A percentile compares a stretch with the other conserved stretches of the same genome.
phyloP scores from a whole-genome alignment of 2,329 filamentous ascomycete genomes.

The Hymenoscyphus salicellus region DNA sequence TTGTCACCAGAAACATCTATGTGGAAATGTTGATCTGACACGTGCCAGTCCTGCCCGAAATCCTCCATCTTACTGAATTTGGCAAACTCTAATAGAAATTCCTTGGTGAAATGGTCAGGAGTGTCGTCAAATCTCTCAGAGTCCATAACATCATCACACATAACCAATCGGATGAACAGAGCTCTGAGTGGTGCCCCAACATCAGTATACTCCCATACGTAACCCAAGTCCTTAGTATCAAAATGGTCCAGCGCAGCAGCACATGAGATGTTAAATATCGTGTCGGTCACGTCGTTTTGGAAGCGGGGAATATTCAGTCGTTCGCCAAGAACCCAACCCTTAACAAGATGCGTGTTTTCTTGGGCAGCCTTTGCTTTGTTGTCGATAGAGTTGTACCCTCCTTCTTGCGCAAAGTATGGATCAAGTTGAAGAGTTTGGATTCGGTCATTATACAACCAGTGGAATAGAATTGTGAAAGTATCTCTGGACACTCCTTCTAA shows the following conservation, averaged over 20 bases:
- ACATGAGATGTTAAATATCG: neutral
- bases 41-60: too few species aligned
- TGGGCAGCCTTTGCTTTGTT: neutral
- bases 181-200: neutral
- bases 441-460: neutral
- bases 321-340: neutral
- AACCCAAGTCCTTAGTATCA: neutral
- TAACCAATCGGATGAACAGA: neutral
- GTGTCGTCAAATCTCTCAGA: neutral
- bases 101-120: neutral
- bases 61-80: neutral
- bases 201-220: neutral
- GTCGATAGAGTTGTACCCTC: neutral
- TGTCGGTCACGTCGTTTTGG: neutral
- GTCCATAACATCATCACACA: neutral
- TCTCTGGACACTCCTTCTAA: neutral
- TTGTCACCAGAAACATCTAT: too few species aligned
- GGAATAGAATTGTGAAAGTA: neutral
- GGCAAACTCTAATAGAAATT: neutral
- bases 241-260: too few species aligned
- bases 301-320: neutral
- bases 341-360: neutral
- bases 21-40: too few species aligned
- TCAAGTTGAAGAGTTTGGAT: neutral
- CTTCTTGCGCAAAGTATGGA: neutral